Evolutionary conservation across 2,329 filamentous ascomycete species (phyloP).

Genomic region (Chaetothyriales sp.): DNA sequence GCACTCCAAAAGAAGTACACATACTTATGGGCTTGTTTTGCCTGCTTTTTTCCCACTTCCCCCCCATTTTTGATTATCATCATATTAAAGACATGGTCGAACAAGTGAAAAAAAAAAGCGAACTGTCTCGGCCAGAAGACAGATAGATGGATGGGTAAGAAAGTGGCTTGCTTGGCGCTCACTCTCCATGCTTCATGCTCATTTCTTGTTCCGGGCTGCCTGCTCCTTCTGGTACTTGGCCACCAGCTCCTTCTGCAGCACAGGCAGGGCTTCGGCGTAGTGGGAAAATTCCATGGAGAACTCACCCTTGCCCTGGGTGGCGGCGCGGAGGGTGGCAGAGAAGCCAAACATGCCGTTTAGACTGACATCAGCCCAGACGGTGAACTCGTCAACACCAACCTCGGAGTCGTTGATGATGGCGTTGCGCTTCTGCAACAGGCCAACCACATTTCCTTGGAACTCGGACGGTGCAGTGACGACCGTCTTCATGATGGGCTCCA

Average conservation of each 20-base stretch:
- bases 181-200: constrained; percentile 9
- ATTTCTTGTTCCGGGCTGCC: constrained; percentile 49
- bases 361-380: constrained; percentile 77
- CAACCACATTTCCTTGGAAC: constrained; percentile 93
- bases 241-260: constrained; percentile 68
- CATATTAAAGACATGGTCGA: background rate
- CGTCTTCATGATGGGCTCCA: constrained; percentile 97
- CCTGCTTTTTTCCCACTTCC: background rate
- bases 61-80: background rate
- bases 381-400: constrained; percentile 86
- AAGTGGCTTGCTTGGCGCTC: too few relatives aligned
- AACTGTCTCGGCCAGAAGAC: background rate
- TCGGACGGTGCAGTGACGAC: constrained; percentile 90
- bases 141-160: background rate
- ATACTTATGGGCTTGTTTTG: too few relatives aligned
- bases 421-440: constrained; percentile 90
- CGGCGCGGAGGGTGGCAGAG: constrained; percentile 73
- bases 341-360: constrained; percentile 98
- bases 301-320: constrained; percentile 95
- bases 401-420: constrained; percentile 92
- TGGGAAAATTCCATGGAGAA: constrained; percentile 99
- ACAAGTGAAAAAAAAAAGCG: background rate
- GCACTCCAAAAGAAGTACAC: too few relatives aligned
- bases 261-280: constrained; percentile 71
- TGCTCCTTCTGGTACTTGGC: constrained; percentile 53